Percentiles rank a stretch among this genome's conserved stretches.
These are phyloP conservation scores for Tuber calosporum DNA, from an alignment of 495 filamentous ascomycete genomes.

Conservation along the genomic window DNA sequence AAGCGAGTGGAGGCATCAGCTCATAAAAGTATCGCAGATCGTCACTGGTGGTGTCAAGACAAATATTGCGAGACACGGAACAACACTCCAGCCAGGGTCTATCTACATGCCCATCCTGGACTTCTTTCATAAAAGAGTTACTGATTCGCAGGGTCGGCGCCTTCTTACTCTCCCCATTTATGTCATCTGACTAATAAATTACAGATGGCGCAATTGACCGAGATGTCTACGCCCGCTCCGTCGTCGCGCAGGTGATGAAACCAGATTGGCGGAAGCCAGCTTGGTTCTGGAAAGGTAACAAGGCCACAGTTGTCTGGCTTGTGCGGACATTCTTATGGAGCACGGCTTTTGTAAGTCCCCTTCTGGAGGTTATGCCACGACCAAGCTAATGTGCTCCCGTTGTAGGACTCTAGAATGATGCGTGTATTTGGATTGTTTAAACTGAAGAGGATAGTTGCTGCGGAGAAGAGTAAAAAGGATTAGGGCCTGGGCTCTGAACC, in stretches of 20 bases:
- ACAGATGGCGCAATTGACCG: slow-evolving; percentile 27
- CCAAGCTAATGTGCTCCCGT: too few species aligned
- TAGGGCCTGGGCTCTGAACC: not conserved
- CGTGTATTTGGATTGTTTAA: slow-evolving; percentile 24
- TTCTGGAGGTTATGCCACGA: not conserved
- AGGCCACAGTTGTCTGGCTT: slow-evolving; percentile 26
- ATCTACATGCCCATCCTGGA: slow-evolving; percentile 37
- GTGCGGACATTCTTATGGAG: slow-evolving; percentile 40
- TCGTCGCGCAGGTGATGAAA: slow-evolving; percentile 42
- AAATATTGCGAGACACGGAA: slow-evolving; percentile 36
- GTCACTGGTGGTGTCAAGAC: slow-evolving; percentile 43
- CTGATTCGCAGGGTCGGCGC: slow-evolving; percentile 9
- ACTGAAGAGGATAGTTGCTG: slow-evolving; percentile 17
- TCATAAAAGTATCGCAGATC: slow-evolving; percentile 19
- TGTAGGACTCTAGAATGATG: slow-evolving; percentile 30
- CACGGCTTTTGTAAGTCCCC: slow-evolving; percentile 35
- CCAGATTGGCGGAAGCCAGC: slow-evolving; percentile 33
- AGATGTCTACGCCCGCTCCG: slow-evolving; percentile 38
- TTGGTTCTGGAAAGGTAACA: slow-evolving; percentile 39
- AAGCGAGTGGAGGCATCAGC: not conserved
- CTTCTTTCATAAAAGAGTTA: slow-evolving; percentile 24
- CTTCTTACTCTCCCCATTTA: not conserved
- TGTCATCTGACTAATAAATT: not conserved
- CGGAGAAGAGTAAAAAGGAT: slow-evolving; percentile 14
- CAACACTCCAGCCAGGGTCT: slow-evolving; percentile 19